Conservation (phyloP, 2,329 filamentous ascomycete genomes). For the Fusarium redolens region DNA sequence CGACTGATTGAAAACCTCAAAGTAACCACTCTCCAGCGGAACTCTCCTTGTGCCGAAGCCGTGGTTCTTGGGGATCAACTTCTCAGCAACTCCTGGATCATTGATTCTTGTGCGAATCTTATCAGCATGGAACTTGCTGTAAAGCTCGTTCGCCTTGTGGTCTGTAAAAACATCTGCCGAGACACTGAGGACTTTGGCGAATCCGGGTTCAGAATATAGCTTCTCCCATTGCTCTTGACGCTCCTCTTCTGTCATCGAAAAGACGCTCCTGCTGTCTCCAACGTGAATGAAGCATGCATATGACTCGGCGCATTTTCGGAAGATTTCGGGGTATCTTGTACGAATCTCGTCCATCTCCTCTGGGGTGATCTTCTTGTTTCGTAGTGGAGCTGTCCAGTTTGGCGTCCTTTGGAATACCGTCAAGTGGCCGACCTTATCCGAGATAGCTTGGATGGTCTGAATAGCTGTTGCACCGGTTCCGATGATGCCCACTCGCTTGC, state of each 20-base stretch:
- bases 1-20: constrained; percentile 27
- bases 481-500: constrained; percentile 32
- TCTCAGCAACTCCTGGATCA: constrained; percentile 23
- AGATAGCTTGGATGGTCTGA: constrained; percentile 36
- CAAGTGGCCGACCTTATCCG: constrained; percentile 18
- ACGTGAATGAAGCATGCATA: constrained; percentile 43
- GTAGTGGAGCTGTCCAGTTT: constrained; percentile 40
- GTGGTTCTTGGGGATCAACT: constrained; percentile 30
- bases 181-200: constrained; percentile 30
- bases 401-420: constrained; percentile 37
- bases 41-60: constrained; percentile 27
- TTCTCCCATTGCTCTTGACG: constrained; percentile 26
- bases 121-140: constrained; percentile 34
- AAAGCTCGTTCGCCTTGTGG: constrained; percentile 23
- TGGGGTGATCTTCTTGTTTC: constrained; percentile 30
- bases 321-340: constrained; percentile 35
- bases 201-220: constrained; percentile 17
- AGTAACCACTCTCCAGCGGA: constrained; percentile 35
- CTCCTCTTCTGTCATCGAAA: constrained; percentile 33
- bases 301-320: constrained; percentile 30
- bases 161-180: constrained; percentile 27
- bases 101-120: constrained; percentile 28
- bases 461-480: constrained; percentile 33
- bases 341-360: constrained; percentile 38
- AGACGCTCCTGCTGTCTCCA: constrained; percentile 19